Conservation (phyloP, 1,284 basidiomycete species). For the Tylopilus orsonianus region DNA sequence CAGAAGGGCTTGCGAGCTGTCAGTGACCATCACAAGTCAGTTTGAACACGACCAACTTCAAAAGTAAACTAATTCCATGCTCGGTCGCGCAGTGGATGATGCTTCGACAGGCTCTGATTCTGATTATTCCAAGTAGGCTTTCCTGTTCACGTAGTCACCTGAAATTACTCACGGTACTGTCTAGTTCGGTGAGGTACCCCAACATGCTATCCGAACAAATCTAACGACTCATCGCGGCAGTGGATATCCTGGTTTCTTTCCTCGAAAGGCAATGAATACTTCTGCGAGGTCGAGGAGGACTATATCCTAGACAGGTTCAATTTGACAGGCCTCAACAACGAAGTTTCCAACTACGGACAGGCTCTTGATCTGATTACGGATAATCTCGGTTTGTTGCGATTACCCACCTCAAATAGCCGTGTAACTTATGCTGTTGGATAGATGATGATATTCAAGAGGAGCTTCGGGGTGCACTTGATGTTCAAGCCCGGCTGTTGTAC, state of each 20-base stretch:
- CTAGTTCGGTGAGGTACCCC: slow-evolving; percentile 43
- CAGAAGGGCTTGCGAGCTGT: slow-evolving; percentile 5
- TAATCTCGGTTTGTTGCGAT: slow-evolving; percentile 67
- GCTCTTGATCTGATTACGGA: slow-evolving; percentile 97
- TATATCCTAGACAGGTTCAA: slow-evolving; percentile 99
- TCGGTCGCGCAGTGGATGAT: slow-evolving; percentile 69
- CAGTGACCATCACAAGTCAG: slow-evolving; percentile 28
- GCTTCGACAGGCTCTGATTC: slow-evolving; percentile 84
- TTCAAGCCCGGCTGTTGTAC: slow-evolving; percentile 87
- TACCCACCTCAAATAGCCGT: neutral
- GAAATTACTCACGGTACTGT: slow-evolving; percentile 19
- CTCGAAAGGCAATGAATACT: slow-evolving; percentile 97
- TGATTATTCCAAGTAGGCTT: slow-evolving; percentile 80
- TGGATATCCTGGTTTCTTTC: slow-evolving; percentile 99
- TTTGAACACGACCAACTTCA: slow-evolving; percentile 15
- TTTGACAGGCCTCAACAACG: slow-evolving; percentile 94
- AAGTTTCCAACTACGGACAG: slow-evolving; percentile 92
- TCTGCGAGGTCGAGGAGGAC: slow-evolving; percentile 99
- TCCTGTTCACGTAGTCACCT: slow-evolving; percentile 7
- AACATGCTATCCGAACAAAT: slow-evolving; percentile 9
- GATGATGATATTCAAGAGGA: slow-evolving; percentile 83
- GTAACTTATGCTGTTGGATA: slow-evolving; percentile 26
- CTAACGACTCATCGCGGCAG: slow-evolving; percentile 37
- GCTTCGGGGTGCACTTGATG: slow-evolving; percentile 79
- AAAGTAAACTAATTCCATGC: slow-evolving; percentile 31